Evolutionary conservation across 352 stramenopile species (phyloP), one percentile per base, ranked within the genome.

Genomic region (Peronospora belbahrii): DNA sequence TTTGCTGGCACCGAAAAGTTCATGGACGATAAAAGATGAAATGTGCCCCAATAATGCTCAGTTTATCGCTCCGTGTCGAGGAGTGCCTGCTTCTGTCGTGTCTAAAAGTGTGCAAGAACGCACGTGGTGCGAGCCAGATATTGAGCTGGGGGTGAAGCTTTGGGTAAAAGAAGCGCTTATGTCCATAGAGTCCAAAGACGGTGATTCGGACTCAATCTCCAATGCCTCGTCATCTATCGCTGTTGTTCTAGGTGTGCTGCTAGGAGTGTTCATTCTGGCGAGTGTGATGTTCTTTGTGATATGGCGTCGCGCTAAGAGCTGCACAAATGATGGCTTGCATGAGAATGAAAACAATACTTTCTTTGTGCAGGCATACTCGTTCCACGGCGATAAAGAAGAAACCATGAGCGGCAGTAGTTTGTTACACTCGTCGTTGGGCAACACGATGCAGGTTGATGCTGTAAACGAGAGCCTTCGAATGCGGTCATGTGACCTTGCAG

Each of bases 111-210:
- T 33, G 0, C 42, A 70, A 19, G 34, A 72, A 39, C 43, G 34
- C 4, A 59, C 49, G 4, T 72, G 65, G 65, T 75, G 65, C 27
- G 48, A 56, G 13, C 65, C 65, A 1, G 34, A 58, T 52, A 59
- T 59, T 4, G 45, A 67, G 0, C 23, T 56, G 0, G 51, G 62
- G 0, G 59, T 75, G 6, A 25, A 40, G 14, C 46, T 59, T 2
- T 75, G 62, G 65, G 19, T 70, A 7, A 6, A 50, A 15, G 31
- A 56, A 30, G 52, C 42, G 20, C 38, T 57, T 9, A 17, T 13
- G 1, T 17, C 28, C 0, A 41, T 15, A 1, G 38, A 3, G 3
- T 27, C 46, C 1, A 14, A 9, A 27, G 14, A 20, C 14, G 27
- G 7, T 3, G 47, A 28, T 34, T 52, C 46, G 22, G 32, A 37